Base-by-base conservation (phyloP, 2,329 filamentous ascomycete species). In the Exophiala viscosa region DNA sequence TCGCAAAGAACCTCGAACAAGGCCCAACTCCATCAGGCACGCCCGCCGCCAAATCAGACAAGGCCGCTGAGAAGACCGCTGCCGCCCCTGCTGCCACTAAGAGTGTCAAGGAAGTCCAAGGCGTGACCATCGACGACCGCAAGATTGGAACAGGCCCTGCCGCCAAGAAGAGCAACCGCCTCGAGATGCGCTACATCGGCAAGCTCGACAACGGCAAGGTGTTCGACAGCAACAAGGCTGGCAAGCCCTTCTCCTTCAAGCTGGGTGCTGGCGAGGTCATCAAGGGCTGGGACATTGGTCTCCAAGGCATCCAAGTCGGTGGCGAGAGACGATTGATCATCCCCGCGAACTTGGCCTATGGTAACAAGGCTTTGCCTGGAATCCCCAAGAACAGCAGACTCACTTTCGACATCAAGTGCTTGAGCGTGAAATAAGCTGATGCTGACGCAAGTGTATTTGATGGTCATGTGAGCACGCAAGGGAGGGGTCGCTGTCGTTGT, bases 1-100 rank as follows among this genome's bases (percentile, higher is more conserved):
- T 99, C 71, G 92, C 93, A 69, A 96, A 97, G 82, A 91, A 97
- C 73, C 89, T 99, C 59, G 93, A 97, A 79, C 90, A 95, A 74
- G 93, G 93, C 55, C 93, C 93, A 59, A 95, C 90, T 39, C 84
- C 85, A 61, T 85, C 88, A 52, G 75, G 81, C 60, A 34, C 64
- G 42, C 61, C 67, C 48, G 50, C 62, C 65, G 73, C 73, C 51
- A 66, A 69, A 59, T 71, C 76, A 66, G 58, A 67, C 15, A 65
- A 67, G 36, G 67, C 73, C 64, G 79, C 78, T 67, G 67, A 70
- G 52, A 70, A 74, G 66, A 64, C 45, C 61, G 65, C 34, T 65
- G 73, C 59, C 76, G 79, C n/a, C n/a, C n/a, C n/a, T n/a, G n/a
- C n/a, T 66, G 77, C 78, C 49, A 73, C 81, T 33, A 75, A 85